Conservation (phyloP, 2,329 filamentous ascomycete genomes). For the Gliomastix tumulicola region DNA sequence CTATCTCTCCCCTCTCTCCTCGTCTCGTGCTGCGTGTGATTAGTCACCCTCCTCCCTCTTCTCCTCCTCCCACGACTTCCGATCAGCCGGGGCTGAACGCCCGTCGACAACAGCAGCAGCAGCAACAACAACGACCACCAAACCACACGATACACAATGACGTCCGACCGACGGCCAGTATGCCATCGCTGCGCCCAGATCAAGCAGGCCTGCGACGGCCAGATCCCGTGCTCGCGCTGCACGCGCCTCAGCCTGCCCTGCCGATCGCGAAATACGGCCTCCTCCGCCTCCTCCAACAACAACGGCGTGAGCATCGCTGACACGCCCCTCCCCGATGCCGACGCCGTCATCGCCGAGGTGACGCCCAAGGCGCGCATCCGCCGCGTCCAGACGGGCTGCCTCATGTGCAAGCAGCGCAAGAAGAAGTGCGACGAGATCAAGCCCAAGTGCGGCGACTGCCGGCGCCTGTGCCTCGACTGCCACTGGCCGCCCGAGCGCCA, state of each 20-base stretch:
- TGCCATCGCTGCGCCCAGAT: constrained; percentile 26
- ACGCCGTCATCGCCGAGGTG: constrained; percentile 6
- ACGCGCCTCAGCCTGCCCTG: constrained; percentile 22
- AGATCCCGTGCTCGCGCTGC: constrained; percentile 21
- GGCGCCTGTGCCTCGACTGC: constrained; percentile 23
- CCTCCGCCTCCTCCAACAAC: background rate
- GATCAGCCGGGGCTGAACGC: too few relatives aligned
- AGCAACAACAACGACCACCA: too few relatives aligned
- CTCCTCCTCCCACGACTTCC: too few relatives aligned
- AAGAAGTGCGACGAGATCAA: constrained; percentile 40
- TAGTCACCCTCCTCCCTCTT: too few relatives aligned
- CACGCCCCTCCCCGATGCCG: background rate
- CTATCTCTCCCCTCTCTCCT: too few relatives aligned
- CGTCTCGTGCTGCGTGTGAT: too few relatives aligned
- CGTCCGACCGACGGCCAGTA: too few relatives aligned
- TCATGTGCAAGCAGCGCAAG: constrained; percentile 36
- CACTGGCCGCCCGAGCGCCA: constrained; percentile 14
- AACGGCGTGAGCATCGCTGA: background rate
- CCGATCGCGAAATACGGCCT: constrained; percentile 10
- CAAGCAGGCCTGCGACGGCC: constrained; percentile 26
- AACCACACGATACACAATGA: too few relatives aligned
- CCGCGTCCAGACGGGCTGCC: constrained; percentile 29
- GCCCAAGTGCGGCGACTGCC: constrained; percentile 30
- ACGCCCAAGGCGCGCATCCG: constrained; percentile 22
- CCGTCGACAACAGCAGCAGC: too few relatives aligned